Base-by-base conservation (phyloP, 2,329 filamentous ascomycete species). In the Talaromyces sp. region DNA sequence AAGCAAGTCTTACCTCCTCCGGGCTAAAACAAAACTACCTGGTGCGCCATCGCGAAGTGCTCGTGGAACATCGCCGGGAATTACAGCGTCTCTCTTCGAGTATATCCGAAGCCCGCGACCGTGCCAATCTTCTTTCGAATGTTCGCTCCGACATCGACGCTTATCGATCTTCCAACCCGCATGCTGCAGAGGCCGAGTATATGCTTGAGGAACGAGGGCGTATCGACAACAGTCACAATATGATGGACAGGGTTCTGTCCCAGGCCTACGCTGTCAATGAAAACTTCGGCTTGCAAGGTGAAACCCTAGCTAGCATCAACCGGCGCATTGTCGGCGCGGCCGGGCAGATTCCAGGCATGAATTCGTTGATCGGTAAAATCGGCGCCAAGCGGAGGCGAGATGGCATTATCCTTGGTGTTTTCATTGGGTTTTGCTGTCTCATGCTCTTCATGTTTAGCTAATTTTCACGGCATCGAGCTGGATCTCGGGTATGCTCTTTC, bases 21-120 rank as follows among this genome's bases (percentile, higher is more conserved):
- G 92, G 93, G 60, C 85, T 96, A n/a, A 98, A 98, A 78, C 93
- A 96, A 72, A 96, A 93, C 80, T 97, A 98, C 74, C 87, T 99
- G 42, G 84, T 91, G 62, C 89, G 96, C 32, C 91, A 98, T 69
- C 90, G 91, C 67, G 93, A 96, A 79, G 89, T 97, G 73, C 88
- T 98, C 17, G 81, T 86, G 42, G 90, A 96, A 73, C 93, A 99
- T 80, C 87, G 88, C 64, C 88, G 88, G 65, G 93, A 98, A 76
- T 85, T 96, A 42, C 76, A 81, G 4, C 89, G 92, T 10, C 82
- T 98, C 57, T 89, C 87, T 62, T 82, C 85, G 30, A 84, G 87
- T 62, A 88, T 99, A 57, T 78, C 85, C 58, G 88, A 93, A 68
- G 87, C 91, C 55, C 90, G 95, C 71, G 88, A 96, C 76, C 88